Evolutionary conservation across 2,329 filamentous ascomycete species (phyloP), one percentile per base, ranked within the genome.

Genomic region (Elsinoe ampelina): DNA sequence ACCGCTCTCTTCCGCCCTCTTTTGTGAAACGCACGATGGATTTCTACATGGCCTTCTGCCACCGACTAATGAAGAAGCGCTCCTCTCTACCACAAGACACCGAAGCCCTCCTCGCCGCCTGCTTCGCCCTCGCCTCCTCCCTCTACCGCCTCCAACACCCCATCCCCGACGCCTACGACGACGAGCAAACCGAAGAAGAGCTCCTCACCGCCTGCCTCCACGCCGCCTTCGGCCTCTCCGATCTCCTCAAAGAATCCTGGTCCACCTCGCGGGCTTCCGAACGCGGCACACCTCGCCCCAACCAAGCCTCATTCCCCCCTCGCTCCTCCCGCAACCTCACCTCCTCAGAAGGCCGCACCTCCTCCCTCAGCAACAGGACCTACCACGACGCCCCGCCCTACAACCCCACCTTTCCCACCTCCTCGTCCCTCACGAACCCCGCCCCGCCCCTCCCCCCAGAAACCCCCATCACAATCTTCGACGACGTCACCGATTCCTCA

Each of bases 1-100:
- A 95, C 67, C 82, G 86, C 32, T 85, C 81, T 56, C 75, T 96
- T 3, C 92, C 91, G 0, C 88, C 95, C 65, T 83, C 86, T 0
- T 96, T 97, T 68, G 82, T 86, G 54, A 91, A 96, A 70, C 79
- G 91, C 58, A 96, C 92, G 0, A 71, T 97, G 57, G 92, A 96
- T 65, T 96, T 96, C 65, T 96, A 96, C 66, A 86, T 95, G 63
- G 95, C 92, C 0, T 71, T 97, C 2, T 96, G 92, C 66, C 92
- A 96, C 70, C 84, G 92, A 38, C 73, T 96, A n/a, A 96, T 96
- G 90, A 96, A 95, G 70, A 89, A 95, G 70, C 82, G 88, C 58
- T 86, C 82, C 55, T 85, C 88, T 26, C 71, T 91, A 1, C 84
- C 83, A 0, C 85, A 87, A 60, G 89, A 95, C 65, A 92, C 89